These are phyloP conservation scores for Spirogloea muscicola DNA, from an alignment of 139 green algal genomes.

Conservation along the genomic window DNA sequence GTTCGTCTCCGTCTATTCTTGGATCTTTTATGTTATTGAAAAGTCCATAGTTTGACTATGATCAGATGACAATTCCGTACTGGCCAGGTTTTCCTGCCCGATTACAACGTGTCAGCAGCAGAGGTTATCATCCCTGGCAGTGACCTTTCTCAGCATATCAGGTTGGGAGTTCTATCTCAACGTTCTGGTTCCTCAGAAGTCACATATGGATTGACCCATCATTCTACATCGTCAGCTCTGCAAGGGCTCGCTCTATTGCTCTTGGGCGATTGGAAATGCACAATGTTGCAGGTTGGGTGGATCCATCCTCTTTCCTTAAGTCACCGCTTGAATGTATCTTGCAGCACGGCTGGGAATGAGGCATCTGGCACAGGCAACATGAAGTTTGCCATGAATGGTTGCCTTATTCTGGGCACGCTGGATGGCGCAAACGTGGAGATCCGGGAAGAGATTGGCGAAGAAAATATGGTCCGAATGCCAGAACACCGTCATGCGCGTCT, in stretches of 20 bases:
- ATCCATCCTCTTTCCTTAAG: background rate
- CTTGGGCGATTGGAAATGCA: too few species aligned
- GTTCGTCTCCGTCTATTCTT: too few species aligned
- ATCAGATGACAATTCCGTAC: too few species aligned
- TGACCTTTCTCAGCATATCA: conserved; percentile 83
- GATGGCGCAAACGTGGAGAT: conserved; percentile 99
- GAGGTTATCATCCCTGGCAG: conserved; percentile 76
- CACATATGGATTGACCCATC: background rate
- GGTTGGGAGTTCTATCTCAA: conserved; percentile 10
- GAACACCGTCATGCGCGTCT: too few species aligned
- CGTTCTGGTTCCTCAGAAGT: background rate
- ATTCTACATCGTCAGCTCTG: too few species aligned
- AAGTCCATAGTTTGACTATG: too few species aligned
- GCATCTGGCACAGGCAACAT: conserved; percentile 95
- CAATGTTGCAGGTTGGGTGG: background rate
- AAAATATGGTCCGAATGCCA: conserved; percentile 64
- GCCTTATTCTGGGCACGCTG: conserved; percentile 97
- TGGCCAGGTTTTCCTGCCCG: conserved; percentile 81
- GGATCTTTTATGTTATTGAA: too few species aligned
- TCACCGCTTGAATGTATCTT: background rate
- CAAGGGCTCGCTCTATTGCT: too few species aligned
- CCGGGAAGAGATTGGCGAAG: conserved; percentile 72
- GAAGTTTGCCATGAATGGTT: conserved; percentile 99
- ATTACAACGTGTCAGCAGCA: conserved; percentile 91
- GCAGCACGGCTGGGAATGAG: conserved; percentile 82